Base-by-base conservation (phyloP, 345 rosid genomes). In the Citrus cavaleriei region DNA sequence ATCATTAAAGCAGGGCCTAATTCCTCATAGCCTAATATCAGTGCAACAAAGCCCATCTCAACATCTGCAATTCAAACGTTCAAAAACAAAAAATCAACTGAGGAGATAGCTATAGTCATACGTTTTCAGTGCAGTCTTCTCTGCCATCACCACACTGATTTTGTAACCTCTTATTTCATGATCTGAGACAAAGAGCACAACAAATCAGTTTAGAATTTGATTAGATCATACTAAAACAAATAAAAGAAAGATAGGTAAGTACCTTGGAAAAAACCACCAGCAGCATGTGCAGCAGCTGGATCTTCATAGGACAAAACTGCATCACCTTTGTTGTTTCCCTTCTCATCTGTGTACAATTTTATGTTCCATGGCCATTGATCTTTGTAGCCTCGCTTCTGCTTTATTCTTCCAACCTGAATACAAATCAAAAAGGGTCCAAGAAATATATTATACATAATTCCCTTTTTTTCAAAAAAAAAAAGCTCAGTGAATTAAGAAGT, bases 331-430 rank as follows among this genome's bases (percentile, higher is more conserved):
- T 86, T 83, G 81, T 93, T 93, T 72, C 99, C 98, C 66, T 88
- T 89, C 69, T 94, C 98, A 80, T 97, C 99, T 3, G 95, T 92
- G 90, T 97, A 97, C 55, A 97, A 84, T 81, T 94, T 97, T 80
- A 97, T 89, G 77, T 97, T 97, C 89, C 91, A 97, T 2, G 98
- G 98, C 99, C 98, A 94, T 71, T 97, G 98, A 87, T 94, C 98
- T 83, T 94, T 97, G 82, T 88, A 94, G 27, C 99, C 99, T 63
- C 98, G 86, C 89, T 97, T 97, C 84, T 97, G 98, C 90, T 97
- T 97, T 77, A 97, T 90, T 89, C 95, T 87, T 84, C 93, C 95
- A 83, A 97, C 97, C 99, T 97, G 85, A 35, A 76, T 16, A 35
- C 70, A 32, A 74, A 63, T n/a, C 4, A 22, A 16, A 63, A 1